Base-by-base conservation (phyloP, 305 asterid genomes). In the Vinca major region DNA sequence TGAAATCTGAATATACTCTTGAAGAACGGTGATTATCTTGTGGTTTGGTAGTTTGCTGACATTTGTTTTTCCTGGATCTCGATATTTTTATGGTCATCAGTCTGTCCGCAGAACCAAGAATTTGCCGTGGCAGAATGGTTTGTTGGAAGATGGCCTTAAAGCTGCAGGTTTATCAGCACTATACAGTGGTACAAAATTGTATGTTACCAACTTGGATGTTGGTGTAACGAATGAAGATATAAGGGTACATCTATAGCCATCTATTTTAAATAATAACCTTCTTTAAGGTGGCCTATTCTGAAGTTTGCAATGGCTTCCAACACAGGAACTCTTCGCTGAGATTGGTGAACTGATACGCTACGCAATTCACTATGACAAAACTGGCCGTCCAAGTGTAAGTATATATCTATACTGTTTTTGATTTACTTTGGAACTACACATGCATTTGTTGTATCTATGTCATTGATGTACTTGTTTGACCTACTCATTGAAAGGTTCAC, bases 351-450 rank as follows among this genome's bases (percentile, higher is more conserved):
- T 90, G 82, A 74, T 86, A 65, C 89, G 95, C 2, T 93, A 84
- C 80, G 96, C 92, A 58, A 77, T 90, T 73, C 98, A 90, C 87
- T 90, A 74, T 53, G 94, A 90, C 87, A 90, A 81, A 82, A 82
- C 75, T 86, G 98, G 98, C 12, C 89, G 84, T 64, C 92, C 96
- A 69, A 86, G 91, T 86, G 98, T 93, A 87, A 87, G 98, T 81
- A 64, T 17, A 43, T 12, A 0, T 16, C 3, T 55, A 3, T 13
- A 47, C 7, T n/a, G 37, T 48, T 21, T 64, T 4, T 53, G 5
- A 17, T 16, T 66, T 12, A 37, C 16, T 33, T 56, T 9, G 61
- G 40, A 37, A 19, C 5, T 65, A 4, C 21, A 7, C 33, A 1
- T 26, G 33, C 33, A 26, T 26, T 26, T 26, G 33, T 26, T 26